Conservation (phyloP, 148 eudicot genomes). For the Chenopodium quinoa region DNA sequence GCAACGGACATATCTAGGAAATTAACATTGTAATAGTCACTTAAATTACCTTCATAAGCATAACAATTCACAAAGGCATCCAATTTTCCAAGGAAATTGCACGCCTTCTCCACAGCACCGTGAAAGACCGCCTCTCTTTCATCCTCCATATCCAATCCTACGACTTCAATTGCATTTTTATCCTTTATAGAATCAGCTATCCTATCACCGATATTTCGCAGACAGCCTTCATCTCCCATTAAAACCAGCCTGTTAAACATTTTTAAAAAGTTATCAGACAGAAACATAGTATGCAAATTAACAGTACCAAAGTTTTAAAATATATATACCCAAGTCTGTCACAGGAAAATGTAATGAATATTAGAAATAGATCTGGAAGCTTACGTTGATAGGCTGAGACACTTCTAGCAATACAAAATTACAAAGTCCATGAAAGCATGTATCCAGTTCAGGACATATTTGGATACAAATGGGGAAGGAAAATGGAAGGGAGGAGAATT, state of each 20-base stretch:
- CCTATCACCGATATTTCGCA: slow-evolving; percentile 46
- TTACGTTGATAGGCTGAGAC: background rate
- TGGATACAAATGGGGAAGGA: background rate
- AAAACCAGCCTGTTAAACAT: slow-evolving; percentile 55
- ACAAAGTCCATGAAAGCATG: too few relatives aligned
- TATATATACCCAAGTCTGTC: background rate
- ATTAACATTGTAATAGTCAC: background rate
- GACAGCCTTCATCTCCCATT: slow-evolving; percentile 62
- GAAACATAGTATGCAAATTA: background rate
- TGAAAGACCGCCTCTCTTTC: slow-evolving; percentile 59
- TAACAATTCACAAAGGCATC: slow-evolving; percentile 77
- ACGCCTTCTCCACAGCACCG: slow-evolving; percentile 68
- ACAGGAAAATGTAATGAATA: background rate
- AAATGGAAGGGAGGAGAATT: background rate
- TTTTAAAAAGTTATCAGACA: background rate
- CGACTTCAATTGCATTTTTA: slow-evolving; percentile 42
- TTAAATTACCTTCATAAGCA: slow-evolving; percentile 70
- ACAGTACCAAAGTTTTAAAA: background rate
- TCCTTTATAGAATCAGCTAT: slow-evolving; percentile 41
- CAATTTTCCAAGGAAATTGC: slow-evolving; percentile 49
- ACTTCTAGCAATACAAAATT: background rate
- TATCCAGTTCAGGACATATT: too few relatives aligned
- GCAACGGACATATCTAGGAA: background rate
- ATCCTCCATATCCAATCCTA: slow-evolving; percentile 76
- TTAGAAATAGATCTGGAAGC: background rate